Conservation (phyloP, 148 eudicot genomes). For the Diospyros lotus region DNA sequence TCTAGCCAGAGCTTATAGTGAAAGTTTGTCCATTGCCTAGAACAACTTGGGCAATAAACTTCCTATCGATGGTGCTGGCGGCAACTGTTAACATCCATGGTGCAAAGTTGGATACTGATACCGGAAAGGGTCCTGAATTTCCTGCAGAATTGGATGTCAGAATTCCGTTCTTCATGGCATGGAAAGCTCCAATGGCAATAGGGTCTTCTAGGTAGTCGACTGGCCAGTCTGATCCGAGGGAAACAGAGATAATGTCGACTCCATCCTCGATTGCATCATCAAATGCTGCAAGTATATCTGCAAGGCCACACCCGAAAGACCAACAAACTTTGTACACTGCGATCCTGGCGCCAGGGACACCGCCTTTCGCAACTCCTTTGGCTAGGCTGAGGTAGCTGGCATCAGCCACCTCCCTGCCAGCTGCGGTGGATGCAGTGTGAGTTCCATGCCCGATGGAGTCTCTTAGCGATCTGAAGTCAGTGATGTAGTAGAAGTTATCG, state of each 20-base stretch:
- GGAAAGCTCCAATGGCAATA: slow-evolving; percentile 20
- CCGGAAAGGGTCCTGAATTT: not conserved
- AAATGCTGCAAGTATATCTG: slow-evolving; percentile 17
- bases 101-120: slow-evolving; percentile 2
- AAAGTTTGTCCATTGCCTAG: slow-evolving; percentile 7
- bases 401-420: slow-evolving; percentile 14
- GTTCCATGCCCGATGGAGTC: slow-evolving; percentile 15
- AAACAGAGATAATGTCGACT: slow-evolving; percentile 17
- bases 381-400: slow-evolving; percentile 12
- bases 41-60: not conserved
- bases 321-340: slow-evolving; percentile 18
- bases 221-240: slow-evolving; percentile 11
- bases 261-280: slow-evolving; percentile 21
- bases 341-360: slow-evolving; percentile 13
- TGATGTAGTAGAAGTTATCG: not conserved
- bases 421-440: slow-evolving; percentile 19
- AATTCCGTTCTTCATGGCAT: slow-evolving; percentile 12
- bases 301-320: not conserved
- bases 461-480: slow-evolving; percentile 13
- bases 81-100: slow-evolving; percentile 11
- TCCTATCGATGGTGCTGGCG: slow-evolving; percentile 10
- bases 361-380: slow-evolving; percentile 11
- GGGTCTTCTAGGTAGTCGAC: slow-evolving; percentile 8
- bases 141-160: slow-evolving; percentile 13
- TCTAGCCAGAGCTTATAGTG: not conserved